Percentiles rank a stretch among this genome's conserved stretches.
phyloP scores from a whole-genome alignment of 1,284 basidiomycete species.

The Tilletia indica region DNA sequence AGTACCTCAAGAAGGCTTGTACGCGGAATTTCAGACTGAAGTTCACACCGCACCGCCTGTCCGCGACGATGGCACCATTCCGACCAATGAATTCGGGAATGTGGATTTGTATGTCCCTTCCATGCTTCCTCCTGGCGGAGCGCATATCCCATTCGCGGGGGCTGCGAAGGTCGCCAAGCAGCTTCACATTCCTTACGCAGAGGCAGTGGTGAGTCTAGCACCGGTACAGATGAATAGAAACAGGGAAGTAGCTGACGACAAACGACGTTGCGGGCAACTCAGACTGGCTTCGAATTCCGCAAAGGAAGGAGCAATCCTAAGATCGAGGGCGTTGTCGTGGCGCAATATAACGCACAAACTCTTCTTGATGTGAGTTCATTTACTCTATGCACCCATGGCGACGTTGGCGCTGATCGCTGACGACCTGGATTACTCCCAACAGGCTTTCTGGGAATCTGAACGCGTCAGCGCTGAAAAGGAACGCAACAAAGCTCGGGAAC shows the following conservation, averaged over 20 bases:
- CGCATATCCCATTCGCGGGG: conserved; percentile 70
- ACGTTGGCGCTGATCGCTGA: neutral
- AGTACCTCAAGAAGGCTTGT: conserved; percentile 68
- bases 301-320: conserved; percentile 82
- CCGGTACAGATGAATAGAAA: neutral
- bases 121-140: conserved; percentile 87
- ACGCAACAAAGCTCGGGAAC: conserved; percentile 72
- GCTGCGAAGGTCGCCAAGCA: conserved; percentile 77
- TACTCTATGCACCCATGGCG: neutral
- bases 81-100: conserved; percentile 94
- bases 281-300: conserved; percentile 94
- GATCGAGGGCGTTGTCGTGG: conserved; percentile 81
- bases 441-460: conserved; percentile 82
- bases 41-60: conserved; percentile 71
- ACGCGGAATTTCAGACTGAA: conserved; percentile 82
- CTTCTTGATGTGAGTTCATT: conserved; percentile 69
- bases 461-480: conserved; percentile 75
- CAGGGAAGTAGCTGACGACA: neutral
- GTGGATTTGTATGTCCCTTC: conserved; percentile 92
- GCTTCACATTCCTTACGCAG: conserved; percentile 83
- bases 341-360: conserved; percentile 72
- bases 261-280: neutral
- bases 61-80: conserved; percentile 82
- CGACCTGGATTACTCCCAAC: neutral
- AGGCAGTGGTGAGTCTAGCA: conserved; percentile 73